These are phyloP conservation scores for Cercospora citrullina DNA, from an alignment of 2,329 filamentous ascomycete species.

Conservation along the genomic window DNA sequence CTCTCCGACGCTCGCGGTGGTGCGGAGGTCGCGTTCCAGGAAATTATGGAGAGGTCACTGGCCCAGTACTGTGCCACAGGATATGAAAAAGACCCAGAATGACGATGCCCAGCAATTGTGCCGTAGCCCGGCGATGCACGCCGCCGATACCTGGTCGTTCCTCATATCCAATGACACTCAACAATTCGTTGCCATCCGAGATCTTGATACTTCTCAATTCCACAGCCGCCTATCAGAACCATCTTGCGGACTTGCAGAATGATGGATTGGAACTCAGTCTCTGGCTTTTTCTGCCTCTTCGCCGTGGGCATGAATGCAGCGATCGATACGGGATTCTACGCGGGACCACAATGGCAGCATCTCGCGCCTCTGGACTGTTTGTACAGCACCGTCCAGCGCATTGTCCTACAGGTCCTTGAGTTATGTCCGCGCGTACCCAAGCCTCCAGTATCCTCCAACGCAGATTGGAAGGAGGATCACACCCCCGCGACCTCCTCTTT, in stretches of 20 bases:
- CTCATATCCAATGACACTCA: background rate
- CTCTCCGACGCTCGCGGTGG: background rate
- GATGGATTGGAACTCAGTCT: background rate
- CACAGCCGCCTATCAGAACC: background rate
- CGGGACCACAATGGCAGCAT: background rate
- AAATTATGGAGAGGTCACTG: background rate
- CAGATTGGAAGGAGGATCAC: background rate
- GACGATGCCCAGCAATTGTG: background rate
- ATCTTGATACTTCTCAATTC: background rate
- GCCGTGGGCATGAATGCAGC: background rate
- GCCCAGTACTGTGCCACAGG: background rate
- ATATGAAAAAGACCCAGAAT: background rate
- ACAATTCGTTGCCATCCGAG: background rate
- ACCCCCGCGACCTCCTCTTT: background rate
- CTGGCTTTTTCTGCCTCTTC: background rate
- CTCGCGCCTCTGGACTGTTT: background rate
- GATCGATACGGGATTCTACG: background rate
- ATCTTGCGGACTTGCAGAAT: background rate
- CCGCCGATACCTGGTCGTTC: background rate
- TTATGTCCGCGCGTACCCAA: background rate
- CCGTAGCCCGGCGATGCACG: background rate
- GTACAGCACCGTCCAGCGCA: background rate
- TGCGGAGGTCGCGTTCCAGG: background rate
- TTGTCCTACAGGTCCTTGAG: background rate
- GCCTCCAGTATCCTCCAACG: background rate